phyloP scores from a whole-genome alignment of 208 protist species.

The Crithidia bombi region DNA sequence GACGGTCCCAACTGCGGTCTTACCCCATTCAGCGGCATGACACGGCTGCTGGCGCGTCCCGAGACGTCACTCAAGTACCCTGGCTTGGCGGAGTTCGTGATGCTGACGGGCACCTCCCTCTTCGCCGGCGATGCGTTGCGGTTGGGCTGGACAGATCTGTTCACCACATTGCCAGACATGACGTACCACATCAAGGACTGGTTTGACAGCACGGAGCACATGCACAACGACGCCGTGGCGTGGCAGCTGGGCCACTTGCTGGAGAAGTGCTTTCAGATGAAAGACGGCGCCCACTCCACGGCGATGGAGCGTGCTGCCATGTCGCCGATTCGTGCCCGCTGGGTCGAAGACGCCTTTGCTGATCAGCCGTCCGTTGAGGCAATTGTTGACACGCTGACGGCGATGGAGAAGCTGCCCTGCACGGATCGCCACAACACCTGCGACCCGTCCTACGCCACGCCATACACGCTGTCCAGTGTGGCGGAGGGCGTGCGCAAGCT shows the following conservation, averaged over 20 bases:
- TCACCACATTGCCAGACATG: slow-evolving; percentile 86
- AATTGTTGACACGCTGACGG: slow-evolving; percentile 73
- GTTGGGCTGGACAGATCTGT: slow-evolving; percentile 90
- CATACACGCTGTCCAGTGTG: slow-evolving; percentile 78
- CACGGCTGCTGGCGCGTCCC: slow-evolving; percentile 74
- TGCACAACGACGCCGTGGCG: slow-evolving; percentile 92
- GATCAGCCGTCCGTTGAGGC: slow-evolving; percentile 82
- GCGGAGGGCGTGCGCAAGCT: slow-evolving; percentile 65
- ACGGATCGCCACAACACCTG: slow-evolving; percentile 74
- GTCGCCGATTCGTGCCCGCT: slow-evolving; percentile 78
- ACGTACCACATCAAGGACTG: slow-evolving; percentile 92
- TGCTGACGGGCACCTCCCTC: slow-evolving; percentile 89
- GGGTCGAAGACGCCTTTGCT: slow-evolving; percentile 92
- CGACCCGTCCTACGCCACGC: slow-evolving; percentile 56
- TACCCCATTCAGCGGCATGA: slow-evolving; percentile 86
- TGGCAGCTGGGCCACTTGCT: slow-evolving; percentile 92
- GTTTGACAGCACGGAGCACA: slow-evolving; percentile 90
- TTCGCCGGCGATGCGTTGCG: slow-evolving; percentile 90
- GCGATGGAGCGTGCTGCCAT: slow-evolving; percentile 89
- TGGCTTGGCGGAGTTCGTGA: slow-evolving; percentile 89
- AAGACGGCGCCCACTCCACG: slow-evolving; percentile 63
- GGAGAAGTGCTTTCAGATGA: slow-evolving; percentile 88
- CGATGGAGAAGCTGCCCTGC: slow-evolving; percentile 79
- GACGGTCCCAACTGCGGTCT: slow-evolving; percentile 83
- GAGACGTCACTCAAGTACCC: slow-evolving; percentile 92